phyloP scores from a whole-genome alignment of 495 filamentous ascomycete species.

The Thozetella sp. region DNA sequence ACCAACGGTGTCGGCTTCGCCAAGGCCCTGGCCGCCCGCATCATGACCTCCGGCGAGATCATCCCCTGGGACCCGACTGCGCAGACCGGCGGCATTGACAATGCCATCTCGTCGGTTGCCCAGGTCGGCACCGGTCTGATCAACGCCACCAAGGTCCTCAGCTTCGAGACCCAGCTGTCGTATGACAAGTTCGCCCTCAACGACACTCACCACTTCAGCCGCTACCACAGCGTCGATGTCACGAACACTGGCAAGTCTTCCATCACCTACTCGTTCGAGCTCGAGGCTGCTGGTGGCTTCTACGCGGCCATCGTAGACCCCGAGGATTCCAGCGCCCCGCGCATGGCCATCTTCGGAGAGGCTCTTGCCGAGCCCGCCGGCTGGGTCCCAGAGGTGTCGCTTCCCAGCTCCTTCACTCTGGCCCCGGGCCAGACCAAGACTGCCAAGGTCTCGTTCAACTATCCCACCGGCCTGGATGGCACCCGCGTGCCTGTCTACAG shows the following conservation, averaged over 20 bases:
- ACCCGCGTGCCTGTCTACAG: slow-evolving; percentile 31
- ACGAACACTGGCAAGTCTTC: slow-evolving; percentile 36
- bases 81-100: slow-evolving; percentile 15
- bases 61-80: slow-evolving; percentile 40
- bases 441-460: slow-evolving; percentile 24
- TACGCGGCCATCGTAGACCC: slow-evolving; percentile 1
- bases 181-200: slow-evolving; percentile 41
- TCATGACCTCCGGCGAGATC: slow-evolving; percentile 37
- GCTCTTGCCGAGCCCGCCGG: slow-evolving; percentile 5
- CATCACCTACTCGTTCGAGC: slow-evolving; percentile 32
- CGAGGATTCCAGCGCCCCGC: not conserved
- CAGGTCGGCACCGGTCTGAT: slow-evolving; percentile 50
- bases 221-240: slow-evolving; percentile 33
- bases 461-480: slow-evolving; percentile 16
- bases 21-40: slow-evolving; percentile 32
- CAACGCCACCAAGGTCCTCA: slow-evolving; percentile 42
- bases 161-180: slow-evolving; percentile 34
- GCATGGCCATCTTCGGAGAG: slow-evolving; percentile 1
- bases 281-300: slow-evolving; percentile 17
- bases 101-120: slow-evolving; percentile 33
- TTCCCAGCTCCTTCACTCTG: slow-evolving; percentile 5
- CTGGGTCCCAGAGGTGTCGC: slow-evolving; percentile 5
- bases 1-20: slow-evolving; percentile 32
- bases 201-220: slow-evolving; percentile 39
- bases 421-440: slow-evolving; percentile 20